Evolutionary conservation across 108 stramenopile species (phyloP).

Genomic region (Bacterosira constricta): DNA sequence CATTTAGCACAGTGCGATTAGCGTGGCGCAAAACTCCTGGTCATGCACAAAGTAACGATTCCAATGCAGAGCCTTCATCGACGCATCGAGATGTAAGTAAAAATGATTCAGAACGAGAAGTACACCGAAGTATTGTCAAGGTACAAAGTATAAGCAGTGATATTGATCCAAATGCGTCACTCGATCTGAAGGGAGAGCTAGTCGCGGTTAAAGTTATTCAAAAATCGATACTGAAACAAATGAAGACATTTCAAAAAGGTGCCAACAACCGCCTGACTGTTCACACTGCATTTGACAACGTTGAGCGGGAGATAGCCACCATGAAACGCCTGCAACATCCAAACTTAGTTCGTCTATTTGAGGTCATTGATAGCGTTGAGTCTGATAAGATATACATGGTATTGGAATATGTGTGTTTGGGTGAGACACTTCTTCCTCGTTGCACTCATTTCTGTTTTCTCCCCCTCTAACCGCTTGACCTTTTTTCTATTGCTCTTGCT

Average conservation of each 20-base stretch:
- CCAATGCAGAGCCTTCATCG: not conserved
- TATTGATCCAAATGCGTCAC: not conserved
- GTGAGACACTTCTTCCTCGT: slow-evolving; percentile 29
- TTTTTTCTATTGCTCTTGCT: not conserved
- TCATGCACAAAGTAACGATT: not conserved
- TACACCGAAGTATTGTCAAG: slow-evolving; percentile 31
- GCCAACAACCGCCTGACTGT: slow-evolving; percentile 52
- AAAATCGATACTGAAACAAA: slow-evolving; percentile 80
- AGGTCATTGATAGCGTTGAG: slow-evolving; percentile 88
- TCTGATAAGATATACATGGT: slow-evolving; percentile 87
- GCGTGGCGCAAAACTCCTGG: slow-evolving; percentile 12
- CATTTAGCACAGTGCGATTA: slow-evolving; percentile 25
- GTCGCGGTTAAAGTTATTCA: slow-evolving; percentile 86
- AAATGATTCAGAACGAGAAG: no score
- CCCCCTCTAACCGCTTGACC: no score
- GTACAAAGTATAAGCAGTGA: slow-evolving; percentile 11
- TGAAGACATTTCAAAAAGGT: slow-evolving; percentile 65
- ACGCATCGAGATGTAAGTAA: not conserved
- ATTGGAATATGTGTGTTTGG: slow-evolving; percentile 85
- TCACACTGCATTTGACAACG: slow-evolving; percentile 78
- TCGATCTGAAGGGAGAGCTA: slow-evolving; percentile 52
- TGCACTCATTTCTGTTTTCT: not conserved
- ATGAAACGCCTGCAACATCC: slow-evolving; percentile 90
- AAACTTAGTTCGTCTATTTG: slow-evolving; percentile 75
- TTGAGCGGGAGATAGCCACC: slow-evolving; percentile 88